A percentile compares a stretch with the other conserved stretches of the same genome.
phyloP scores from a whole-genome alignment of 2,329 filamentous ascomycete genomes.

The Hypoxylon sp. region DNA sequence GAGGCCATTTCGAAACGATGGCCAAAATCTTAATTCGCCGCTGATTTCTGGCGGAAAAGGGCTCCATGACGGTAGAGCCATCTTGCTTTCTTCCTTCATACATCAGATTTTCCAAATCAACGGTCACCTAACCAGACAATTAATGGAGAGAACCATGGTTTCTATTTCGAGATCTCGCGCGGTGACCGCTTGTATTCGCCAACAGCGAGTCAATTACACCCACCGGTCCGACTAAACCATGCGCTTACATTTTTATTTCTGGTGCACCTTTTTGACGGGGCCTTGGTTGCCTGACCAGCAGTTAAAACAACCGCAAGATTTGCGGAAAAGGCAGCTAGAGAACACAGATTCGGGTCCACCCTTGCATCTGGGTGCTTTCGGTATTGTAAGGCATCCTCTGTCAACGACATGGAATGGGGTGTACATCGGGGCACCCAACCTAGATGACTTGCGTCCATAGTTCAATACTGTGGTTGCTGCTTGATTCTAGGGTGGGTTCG shows the following conservation, averaged over 20 bases:
- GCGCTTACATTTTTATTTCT: conserved; percentile 3
- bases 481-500: conserved; percentile 23
- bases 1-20: conserved; percentile 16
- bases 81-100: background rate
- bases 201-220: background rate
- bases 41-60: conserved; percentile 19
- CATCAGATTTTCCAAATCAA: background rate
- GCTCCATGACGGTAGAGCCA: background rate
- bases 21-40: conserved; percentile 13
- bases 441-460: conserved; percentile 7
- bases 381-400: conserved; percentile 1
- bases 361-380: background rate
- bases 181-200: background rate
- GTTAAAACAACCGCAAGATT: background rate
- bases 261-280: conserved; percentile 8
- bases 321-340: background rate
- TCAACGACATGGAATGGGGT: conserved; percentile 16
- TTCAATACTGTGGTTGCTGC: conserved; percentile 9
- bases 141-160: background rate
- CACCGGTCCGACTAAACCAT: background rate
- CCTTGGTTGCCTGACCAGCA: background rate
- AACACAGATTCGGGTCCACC: background rate
- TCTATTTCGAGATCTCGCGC: conserved; percentile 2
- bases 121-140: background rate
- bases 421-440: conserved; percentile 13